These are phyloP conservation scores for Elsinoe batatas DNA, from an alignment of 2,329 filamentous ascomycete species.

Conservation along the genomic window DNA sequence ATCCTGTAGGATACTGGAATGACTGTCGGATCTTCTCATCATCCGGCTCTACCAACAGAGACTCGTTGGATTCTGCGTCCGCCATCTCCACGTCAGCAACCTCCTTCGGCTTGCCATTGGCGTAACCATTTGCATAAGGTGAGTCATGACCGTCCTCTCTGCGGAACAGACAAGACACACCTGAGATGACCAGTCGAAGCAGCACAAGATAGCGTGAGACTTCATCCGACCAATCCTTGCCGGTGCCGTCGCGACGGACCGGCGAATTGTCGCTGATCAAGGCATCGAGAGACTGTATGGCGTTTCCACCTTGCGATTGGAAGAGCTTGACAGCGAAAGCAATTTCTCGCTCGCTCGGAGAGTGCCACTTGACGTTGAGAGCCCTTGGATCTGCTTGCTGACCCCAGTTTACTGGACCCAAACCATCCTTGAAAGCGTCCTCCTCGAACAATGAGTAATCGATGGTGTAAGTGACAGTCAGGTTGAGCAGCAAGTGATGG, in stretches of 20 bases:
- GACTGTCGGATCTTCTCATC: constrained; percentile 77
- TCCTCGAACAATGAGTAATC: constrained; percentile 84
- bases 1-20: constrained; percentile 82
- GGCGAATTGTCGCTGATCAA: constrained; percentile 74
- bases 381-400: constrained; percentile 62
- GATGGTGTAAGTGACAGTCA: constrained; percentile 87
- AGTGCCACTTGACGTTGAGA: constrained; percentile 84
- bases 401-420: constrained; percentile 77
- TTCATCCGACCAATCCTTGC: constrained; percentile 98
- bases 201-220: constrained; percentile 83
- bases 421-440: constrained; percentile 57
- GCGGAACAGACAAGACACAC: constrained; percentile 83
- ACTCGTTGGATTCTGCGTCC: constrained; percentile 34
- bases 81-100: constrained; percentile 28
- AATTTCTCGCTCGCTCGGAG: constrained; percentile 68
- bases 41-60: constrained; percentile 52
- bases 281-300: constrained; percentile 62
- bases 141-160: constrained; percentile 40
- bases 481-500: constrained; percentile 86
- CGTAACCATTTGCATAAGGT: constrained; percentile 36
- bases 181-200: constrained; percentile 78
- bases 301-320: constrained; percentile 68
- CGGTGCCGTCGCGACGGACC: constrained; percentile 84
- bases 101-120: constrained; percentile 43
- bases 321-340: constrained; percentile 85